Evolutionary conservation across 805 yeast species (phyloP).

Genomic region (Ogataea ramenticola): DNA sequence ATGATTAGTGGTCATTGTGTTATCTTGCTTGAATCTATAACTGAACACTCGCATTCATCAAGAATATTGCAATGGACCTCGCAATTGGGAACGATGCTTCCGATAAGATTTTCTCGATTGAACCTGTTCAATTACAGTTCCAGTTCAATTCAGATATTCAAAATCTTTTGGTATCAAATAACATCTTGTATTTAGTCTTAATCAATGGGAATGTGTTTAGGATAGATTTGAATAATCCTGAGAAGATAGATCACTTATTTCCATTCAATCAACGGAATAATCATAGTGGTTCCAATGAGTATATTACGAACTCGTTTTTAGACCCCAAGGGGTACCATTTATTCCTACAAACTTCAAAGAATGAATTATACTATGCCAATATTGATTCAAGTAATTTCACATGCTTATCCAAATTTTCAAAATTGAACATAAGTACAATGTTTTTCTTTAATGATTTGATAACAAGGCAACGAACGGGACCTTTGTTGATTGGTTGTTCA

Average conservation of each 20-base stretch:
- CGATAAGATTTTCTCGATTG: slow-evolving; percentile 10
- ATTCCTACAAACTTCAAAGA: slow-evolving; percentile 37
- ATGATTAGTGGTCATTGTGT: too few relatives aligned
- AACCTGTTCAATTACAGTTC: slow-evolving; percentile 28
- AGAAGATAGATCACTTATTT: slow-evolving; percentile 39
- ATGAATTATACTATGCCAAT: slow-evolving; percentile 43
- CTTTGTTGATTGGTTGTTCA: slow-evolving; percentile 40
- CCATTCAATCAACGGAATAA: too few relatives aligned
- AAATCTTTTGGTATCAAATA: slow-evolving; percentile 46
- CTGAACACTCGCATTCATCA: too few relatives aligned
- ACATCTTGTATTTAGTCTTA: slow-evolving; percentile 49
- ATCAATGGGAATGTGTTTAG: slow-evolving; percentile 47
- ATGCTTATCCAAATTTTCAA: slow-evolving; percentile 39
- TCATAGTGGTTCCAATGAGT: too few relatives aligned
- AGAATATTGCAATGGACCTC: too few relatives aligned
- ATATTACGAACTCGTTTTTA: slow-evolving; percentile 30
- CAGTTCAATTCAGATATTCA: slow-evolving; percentile 29
- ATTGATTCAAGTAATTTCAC: slow-evolving; percentile 32
- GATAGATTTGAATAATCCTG: slow-evolving; percentile 63
- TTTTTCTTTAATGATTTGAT: slow-evolving; percentile 24
- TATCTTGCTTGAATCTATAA: too few relatives aligned
- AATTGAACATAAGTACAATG: slow-evolving; percentile 35
- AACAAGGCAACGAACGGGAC: slow-evolving; percentile 29
- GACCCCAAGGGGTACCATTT: slow-evolving; percentile 49
- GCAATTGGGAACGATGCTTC: too few relatives aligned